phyloP scores from a whole-genome alignment of 768 basidiomycete species.

The Russula dissimulans region DNA sequence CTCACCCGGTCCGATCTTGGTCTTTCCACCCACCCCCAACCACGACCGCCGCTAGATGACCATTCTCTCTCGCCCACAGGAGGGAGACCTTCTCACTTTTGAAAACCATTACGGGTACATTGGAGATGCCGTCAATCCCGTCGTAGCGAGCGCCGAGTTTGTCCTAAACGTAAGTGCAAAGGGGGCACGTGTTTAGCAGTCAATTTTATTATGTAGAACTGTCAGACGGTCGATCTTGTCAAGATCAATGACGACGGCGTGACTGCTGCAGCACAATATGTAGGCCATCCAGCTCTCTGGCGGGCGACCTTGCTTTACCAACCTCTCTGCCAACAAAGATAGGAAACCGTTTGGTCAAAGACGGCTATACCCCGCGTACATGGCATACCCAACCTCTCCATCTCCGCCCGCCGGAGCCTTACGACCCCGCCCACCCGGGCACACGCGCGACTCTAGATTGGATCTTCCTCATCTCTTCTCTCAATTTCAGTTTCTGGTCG shows the following conservation, averaged over 20 bases:
- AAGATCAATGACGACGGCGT: constrained; percentile 22
- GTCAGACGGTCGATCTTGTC: constrained; percentile 23
- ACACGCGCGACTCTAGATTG: constrained; percentile 49
- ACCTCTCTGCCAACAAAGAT: constrained; percentile 38
- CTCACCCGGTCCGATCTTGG: not conserved
- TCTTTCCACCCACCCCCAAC: not conserved
- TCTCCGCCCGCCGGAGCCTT: constrained; percentile 59
- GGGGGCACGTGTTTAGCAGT: not conserved
- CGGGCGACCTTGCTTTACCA: not conserved
- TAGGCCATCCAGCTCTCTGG: not conserved
- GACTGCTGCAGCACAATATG: constrained; percentile 16
- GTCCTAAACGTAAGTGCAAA: constrained; percentile 13
- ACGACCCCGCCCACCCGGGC: constrained; percentile 42
- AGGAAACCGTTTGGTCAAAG: constrained; percentile 42
- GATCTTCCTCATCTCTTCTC: constrained; percentile 80
- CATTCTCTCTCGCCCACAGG: constrained; percentile 5
- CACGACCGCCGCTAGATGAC: constrained; percentile 6
- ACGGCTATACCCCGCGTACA: constrained; percentile 68
- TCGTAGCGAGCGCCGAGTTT: constrained; percentile 17
- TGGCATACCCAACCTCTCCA: constrained; percentile 77
- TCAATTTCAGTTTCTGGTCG: constrained; percentile 91
- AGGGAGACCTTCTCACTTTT: not conserved
- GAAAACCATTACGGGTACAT: not conserved
- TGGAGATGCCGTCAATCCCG: constrained; percentile 11
- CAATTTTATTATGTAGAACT: not conserved